A percentile compares a stretch with the other conserved stretches of the same genome.
These are phyloP conservation scores for Claviceps sorghi DNA, from an alignment of 2,329 filamentous ascomycete genomes.

Conservation along the genomic window DNA sequence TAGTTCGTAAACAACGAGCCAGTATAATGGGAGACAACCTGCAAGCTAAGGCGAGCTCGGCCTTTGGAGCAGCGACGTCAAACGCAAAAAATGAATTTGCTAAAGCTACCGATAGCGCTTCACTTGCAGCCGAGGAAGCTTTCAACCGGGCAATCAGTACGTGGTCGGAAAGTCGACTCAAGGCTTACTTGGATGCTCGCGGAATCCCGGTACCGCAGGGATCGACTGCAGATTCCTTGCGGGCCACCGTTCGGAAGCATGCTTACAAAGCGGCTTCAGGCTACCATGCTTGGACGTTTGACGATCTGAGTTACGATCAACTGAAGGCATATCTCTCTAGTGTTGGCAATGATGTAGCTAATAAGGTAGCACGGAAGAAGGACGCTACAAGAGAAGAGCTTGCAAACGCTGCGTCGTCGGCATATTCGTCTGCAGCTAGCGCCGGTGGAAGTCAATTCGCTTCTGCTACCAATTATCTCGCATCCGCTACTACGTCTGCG, in stretches of 20 bases:
- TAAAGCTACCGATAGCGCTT: slow-evolving; percentile 56
- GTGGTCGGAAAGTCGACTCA: slow-evolving; percentile 66
- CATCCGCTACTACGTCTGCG: slow-evolving; percentile 47
- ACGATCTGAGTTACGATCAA: slow-evolving; percentile 60
- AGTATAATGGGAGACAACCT: slow-evolving; percentile 53
- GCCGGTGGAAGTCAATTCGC: slow-evolving; percentile 45
- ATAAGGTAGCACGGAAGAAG: slow-evolving; percentile 46
- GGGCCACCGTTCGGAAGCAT: slow-evolving; percentile 60
- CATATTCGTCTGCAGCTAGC: slow-evolving; percentile 43
- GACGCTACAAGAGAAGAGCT: slow-evolving; percentile 60
- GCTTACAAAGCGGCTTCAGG: slow-evolving; percentile 53
- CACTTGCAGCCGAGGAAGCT: slow-evolving; percentile 46
- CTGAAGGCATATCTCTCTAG: slow-evolving; percentile 43
- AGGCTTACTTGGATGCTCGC: slow-evolving; percentile 63
- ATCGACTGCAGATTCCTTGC: slow-evolving; percentile 56
- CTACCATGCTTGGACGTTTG: slow-evolving; percentile 64
- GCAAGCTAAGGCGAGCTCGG: slow-evolving; percentile 40
- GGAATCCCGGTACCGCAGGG: slow-evolving; percentile 60
- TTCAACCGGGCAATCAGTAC: slow-evolving; percentile 47
- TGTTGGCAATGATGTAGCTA: slow-evolving; percentile 38
- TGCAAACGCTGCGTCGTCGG: slow-evolving; percentile 46
- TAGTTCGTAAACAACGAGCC: slow-evolving; percentile 77
- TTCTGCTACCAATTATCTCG: slow-evolving; percentile 56
- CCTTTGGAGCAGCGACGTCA: slow-evolving; percentile 57
- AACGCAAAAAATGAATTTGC: slow-evolving; percentile 64